phyloP scores from a whole-genome alignment of 495 filamentous ascomycete genomes.

The Penicillium bialowiezense region DNA sequence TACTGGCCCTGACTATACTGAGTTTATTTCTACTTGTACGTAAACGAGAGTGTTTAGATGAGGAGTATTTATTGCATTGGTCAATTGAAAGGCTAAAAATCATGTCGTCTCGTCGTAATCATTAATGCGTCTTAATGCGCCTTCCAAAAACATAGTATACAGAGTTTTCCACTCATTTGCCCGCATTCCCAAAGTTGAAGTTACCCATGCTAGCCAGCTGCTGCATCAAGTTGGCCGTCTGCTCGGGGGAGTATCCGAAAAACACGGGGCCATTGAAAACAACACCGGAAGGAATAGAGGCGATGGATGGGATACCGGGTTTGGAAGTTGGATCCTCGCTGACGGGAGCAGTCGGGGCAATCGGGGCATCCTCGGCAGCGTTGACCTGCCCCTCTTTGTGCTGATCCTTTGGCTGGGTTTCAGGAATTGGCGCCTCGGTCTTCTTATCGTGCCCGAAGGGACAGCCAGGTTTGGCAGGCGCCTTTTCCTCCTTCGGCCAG shows the following conservation, averaged over 20 bases:
- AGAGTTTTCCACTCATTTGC: slow-evolving; percentile 1
- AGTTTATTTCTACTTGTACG: neutral
- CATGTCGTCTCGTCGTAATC: slow-evolving; percentile 20
- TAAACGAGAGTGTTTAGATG: neutral
- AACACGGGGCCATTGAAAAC: slow-evolving; percentile 87
- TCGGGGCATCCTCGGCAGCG: neutral
- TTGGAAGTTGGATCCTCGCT: slow-evolving; percentile 14
- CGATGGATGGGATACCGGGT: slow-evolving; percentile 4
- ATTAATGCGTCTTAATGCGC: slow-evolving; percentile 10
- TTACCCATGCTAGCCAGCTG: slow-evolving; percentile 33
- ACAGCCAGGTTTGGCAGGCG: slow-evolving; percentile 6
- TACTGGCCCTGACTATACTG: too few species aligned
- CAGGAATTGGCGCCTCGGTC: slow-evolving; percentile 9
- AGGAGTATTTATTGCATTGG: neutral
- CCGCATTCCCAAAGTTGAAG: slow-evolving; percentile 9
- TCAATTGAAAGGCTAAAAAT: slow-evolving; percentile 1
- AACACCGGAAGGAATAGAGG: slow-evolving; percentile 52
- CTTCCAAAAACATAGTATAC: slow-evolving; percentile 10
- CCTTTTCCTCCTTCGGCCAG: slow-evolving; percentile 10
- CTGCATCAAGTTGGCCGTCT: slow-evolving; percentile 68
- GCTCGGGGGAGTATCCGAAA: slow-evolving; percentile 79
- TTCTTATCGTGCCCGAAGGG: slow-evolving; percentile 5
- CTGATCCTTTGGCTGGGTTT: neutral
- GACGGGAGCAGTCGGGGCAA: neutral
- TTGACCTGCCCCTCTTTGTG: neutral